Percentiles rank a stretch among this genome's conserved stretches.
These are phyloP conservation scores for Cadophora luteo-olivacea DNA, from an alignment of 2,329 filamentous ascomycete species.

Conservation along the genomic window DNA sequence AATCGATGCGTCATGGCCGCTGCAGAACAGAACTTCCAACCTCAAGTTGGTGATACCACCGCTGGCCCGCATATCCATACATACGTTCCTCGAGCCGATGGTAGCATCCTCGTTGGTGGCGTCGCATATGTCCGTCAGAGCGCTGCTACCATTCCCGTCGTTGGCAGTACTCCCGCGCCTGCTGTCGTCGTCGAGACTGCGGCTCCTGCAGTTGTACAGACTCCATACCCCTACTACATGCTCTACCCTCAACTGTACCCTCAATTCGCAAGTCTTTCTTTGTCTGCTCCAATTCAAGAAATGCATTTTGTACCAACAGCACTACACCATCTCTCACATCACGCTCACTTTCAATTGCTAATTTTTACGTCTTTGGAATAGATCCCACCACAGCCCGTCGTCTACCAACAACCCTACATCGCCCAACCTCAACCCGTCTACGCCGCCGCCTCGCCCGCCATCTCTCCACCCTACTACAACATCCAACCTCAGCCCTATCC, in stretches of 20 bases:
- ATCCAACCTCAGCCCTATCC: slow-evolving; percentile 23
- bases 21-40: slow-evolving; percentile 60
- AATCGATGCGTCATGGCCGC: slow-evolving; percentile 2
- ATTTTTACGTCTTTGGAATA: slow-evolving; percentile 4
- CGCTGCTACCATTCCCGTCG: slow-evolving; percentile 9
- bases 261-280: slow-evolving; percentile 24
- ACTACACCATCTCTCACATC: neutral
- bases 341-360: slow-evolving; percentile 15
- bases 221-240: slow-evolving; percentile 23
- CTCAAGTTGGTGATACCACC: slow-evolving; percentile 63
- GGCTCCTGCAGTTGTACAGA: slow-evolving; percentile 25
- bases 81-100: slow-evolving; percentile 56
- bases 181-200: slow-evolving; percentile 15
- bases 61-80: slow-evolving; percentile 61
- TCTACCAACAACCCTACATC: slow-evolving; percentile 28
- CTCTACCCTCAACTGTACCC: slow-evolving; percentile 17
- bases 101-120: slow-evolving; percentile 35
- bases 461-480: slow-evolving; percentile 15
- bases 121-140: slow-evolving; percentile 29
- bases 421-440: slow-evolving; percentile 24
- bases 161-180: slow-evolving; percentile 14
- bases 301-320: slow-evolving; percentile 4
- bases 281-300: neutral
- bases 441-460: slow-evolving; percentile 15
- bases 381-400: slow-evolving; percentile 16